Evolutionary conservation across 2,329 filamentous ascomycete genomes (phyloP), one percentile per base, ranked within the genome.

Genomic region (Pseudogymnoascus sp.): DNA sequence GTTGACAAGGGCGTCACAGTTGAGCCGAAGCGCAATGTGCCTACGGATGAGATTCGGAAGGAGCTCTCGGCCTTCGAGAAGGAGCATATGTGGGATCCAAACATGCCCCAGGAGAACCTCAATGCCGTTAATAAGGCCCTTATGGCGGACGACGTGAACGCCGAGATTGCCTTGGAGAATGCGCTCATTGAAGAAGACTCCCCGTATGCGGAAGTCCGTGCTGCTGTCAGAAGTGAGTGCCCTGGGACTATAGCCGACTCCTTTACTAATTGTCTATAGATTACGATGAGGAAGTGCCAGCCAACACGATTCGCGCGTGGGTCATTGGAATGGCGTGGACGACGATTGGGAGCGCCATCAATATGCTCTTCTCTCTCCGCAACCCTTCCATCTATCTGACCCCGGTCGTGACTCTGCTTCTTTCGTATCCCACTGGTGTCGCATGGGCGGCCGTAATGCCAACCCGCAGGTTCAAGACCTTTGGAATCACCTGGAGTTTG

Each of bases 271-370:
- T 62, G 18, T 66, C 64, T 18, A 60, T 63, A 10, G 58, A 64
- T 33, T 84, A 81, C 65, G 85, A 87, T 68, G 80, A 87, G 66
- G 80, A 85, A 37, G 71, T 87, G 29, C 85, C 85, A 1, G 86
- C 84, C 74, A 87, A 85, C 70, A 88, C 86, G 0, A 74, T 87
- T 21, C 79, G 85, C 48, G 84, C 84, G 25, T 87, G 85, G 84
- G 77, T 77, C 1, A 86, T 67, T 29, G 66, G 67, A 5, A 27
- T 68, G 35, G 6, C 66, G 3, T 39, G 64, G 7, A 63, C 60
- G 3, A 65, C 64, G 6, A 55, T 68, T 48, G 65, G 48, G 31
- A 60, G 67, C 4, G 65, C 63, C 5, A 63, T 70, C 48, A 72
- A 72, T 39, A 69, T 68, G 7, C 62, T 72, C 10, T 71, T 72